phyloP scores from a whole-genome alignment of 495 filamentous ascomycete species.

The Barbatosphaeria neglecta region DNA sequence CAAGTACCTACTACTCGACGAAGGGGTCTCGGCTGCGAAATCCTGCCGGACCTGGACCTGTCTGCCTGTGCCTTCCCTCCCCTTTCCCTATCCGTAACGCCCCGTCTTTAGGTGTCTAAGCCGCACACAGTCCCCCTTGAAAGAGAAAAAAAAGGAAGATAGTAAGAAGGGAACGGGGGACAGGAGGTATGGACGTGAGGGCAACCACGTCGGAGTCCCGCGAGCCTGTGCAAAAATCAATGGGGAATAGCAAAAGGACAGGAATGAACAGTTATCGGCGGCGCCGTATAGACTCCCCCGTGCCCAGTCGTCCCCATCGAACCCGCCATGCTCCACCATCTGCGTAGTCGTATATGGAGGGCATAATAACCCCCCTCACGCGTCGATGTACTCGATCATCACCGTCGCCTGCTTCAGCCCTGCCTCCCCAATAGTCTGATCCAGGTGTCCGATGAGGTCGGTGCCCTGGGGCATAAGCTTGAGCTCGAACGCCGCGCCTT shows the following conservation, averaged over 20 bases:
- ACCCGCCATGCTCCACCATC: too few species aligned
- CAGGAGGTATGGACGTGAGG: too few species aligned
- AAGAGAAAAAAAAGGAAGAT: not conserved
- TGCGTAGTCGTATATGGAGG: not conserved
- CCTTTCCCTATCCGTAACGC: not conserved
- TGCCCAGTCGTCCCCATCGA: too few species aligned
- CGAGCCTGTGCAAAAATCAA: too few species aligned
- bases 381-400: conserved; percentile 80
- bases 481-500: conserved; percentile 70
- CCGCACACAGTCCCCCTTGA: not conserved
- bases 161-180: too few species aligned
- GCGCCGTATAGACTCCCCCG: too few species aligned
- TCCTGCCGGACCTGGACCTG: too few species aligned
- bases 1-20: too few species aligned
- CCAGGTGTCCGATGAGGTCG: conserved; percentile 66
- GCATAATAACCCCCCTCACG: conserved; percentile 27
- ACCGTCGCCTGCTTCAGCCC: conserved; percentile 83
- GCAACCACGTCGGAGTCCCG: too few species aligned
- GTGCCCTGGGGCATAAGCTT: conserved; percentile 56
- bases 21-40: too few species aligned
- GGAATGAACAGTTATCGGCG: too few species aligned
- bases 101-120: not conserved
- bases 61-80: not conserved
- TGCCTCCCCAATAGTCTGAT: conserved; percentile 65
- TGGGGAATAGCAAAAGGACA: too few species aligned